Evolutionary conservation across 2,329 filamentous ascomycete genomes (phyloP), one percentile per base, ranked within the genome.

Genomic region (Ceratocystis variospora): DNA sequence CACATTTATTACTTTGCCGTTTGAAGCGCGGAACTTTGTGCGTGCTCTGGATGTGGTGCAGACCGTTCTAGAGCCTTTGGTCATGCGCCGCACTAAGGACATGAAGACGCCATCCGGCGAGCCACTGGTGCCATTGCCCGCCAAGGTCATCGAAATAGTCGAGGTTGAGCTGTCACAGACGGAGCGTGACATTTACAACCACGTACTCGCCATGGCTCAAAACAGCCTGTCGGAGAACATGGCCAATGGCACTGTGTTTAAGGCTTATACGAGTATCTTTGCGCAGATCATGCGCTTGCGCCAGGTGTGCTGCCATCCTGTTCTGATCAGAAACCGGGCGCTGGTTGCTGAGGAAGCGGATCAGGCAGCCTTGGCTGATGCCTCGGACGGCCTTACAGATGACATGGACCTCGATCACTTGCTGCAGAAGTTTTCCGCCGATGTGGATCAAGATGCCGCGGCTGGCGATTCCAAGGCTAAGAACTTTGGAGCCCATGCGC

Each of bases 1-100:
- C 73, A 97, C 94, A 0, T 99, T 99, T 74, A 97, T 99, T 72
- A 99, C 94, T 0, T 87, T 96, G 0, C 94, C 94, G 0, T 99
- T 99, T 70, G 94, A 99, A 74, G 93, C 90, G 0, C 94, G 94
- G 70, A 89, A 99, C 69, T 96, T 96, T 73, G 85, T 96, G 70
- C 87, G 92, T 3, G 94, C 94, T 0, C 80, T 99, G 6, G 94
- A 97, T 73, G 94, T 99, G 1, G 94, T 99, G 1, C 94, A 99
- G 74, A 99, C 93, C 0, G 93, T 99, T 0, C 78, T 99, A 4
- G 94, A 99, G 73, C 94, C 94, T 6, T 78, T 99, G n/a, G 94
- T 99, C 7, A 85, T 99, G 75, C 84, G 94, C 57, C 84, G 94
- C 68, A 99, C 94, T 0, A 99, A 99, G 74, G 92, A 96, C 69